Base-by-base conservation (phyloP, 2,329 filamentous ascomycete species). In the Helotiales sp. region DNA sequence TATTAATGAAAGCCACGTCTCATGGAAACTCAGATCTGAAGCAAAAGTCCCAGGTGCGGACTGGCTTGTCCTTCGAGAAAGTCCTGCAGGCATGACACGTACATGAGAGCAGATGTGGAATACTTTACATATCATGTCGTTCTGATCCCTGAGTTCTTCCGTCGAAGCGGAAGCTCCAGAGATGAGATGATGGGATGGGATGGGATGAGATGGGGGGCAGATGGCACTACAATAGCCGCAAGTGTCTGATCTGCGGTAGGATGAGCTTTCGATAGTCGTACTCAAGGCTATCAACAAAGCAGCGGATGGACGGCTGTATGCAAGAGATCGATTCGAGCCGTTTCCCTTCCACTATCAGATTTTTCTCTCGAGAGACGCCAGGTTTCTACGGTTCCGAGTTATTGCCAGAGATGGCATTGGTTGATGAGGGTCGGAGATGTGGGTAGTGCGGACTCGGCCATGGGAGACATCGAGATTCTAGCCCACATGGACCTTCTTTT, bases 301-400 rank as follows among this genome's bases (percentile, higher is more conserved):
- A 55, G 60, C 63, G 58, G 61, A 63, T 58, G 62, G 62, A 66
- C 61, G 64, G 63, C 46, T 64, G 59, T 63, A 68, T 67, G 66
- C 64, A 68, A 67, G 66, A 64, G 60, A 64, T 66, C 57, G 54
- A 60, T 64, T 61, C 19, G 42, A 34, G 31, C 17, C 33, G 44
- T 29, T 47, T 51, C 48, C 29, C 8, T 9, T 38, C 29, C n/a
- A 17, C 29, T 38, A 19, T 33, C 50, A 44, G 15, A 24, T n/a
- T n/a, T n/a, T n/a, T n/a, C n/a, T n/a, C n/a, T n/a, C n/a, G n/a
- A n/a, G n/a, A n/a, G n/a, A n/a, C n/a, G 31, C 31, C 31, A 34
- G 10, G n/a, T 12, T 34, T 10, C 12, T 34, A 15, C 3, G 10
- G 31, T 40, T 40, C 15, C 10, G 40, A 17, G 40, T 25, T 44